These are phyloP conservation scores for Erodium texanum DNA, from an alignment of 441 rosid species.

Conservation along the genomic window DNA sequence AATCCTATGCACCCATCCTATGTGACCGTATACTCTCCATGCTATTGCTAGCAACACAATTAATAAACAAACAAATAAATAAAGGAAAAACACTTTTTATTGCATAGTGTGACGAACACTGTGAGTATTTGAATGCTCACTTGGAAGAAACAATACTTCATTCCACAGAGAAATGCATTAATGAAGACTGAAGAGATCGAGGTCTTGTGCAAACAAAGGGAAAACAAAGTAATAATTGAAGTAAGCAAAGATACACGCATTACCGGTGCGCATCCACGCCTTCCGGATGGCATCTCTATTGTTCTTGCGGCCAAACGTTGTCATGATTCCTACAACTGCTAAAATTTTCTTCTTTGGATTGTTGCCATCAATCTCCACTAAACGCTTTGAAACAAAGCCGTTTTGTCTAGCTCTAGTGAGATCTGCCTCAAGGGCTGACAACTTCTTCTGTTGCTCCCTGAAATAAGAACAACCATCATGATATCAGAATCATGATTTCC, in stretches of 20 bases:
- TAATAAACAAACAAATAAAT: neutral
- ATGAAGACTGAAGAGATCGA: neutral
- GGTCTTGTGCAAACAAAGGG: neutral
- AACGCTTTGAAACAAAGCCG: constrained; percentile 14
- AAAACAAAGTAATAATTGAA: neutral
- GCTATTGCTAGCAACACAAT: neutral
- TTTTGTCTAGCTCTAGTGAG: constrained; percentile 13
- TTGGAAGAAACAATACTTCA: neutral
- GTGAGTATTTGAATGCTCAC: neutral
- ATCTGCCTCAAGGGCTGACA: constrained; percentile 18
- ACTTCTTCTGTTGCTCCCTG: constrained; percentile 22
- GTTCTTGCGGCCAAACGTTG: constrained; percentile 19
- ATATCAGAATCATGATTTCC: neutral
- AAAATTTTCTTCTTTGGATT: constrained; percentile 7
- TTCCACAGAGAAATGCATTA: neutral
- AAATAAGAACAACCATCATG: constrained; percentile 9
- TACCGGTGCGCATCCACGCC: constrained; percentile 23
- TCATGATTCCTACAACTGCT: constrained; percentile 16
- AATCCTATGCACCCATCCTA: neutral
- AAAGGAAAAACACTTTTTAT: neutral
- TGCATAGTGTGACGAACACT: neutral
- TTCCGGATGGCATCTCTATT: constrained; percentile 22
- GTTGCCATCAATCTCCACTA: constrained; percentile 4
- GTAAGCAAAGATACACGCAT: neutral
- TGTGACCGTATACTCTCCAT: neutral